Base-by-base conservation (phyloP, 2,329 filamentous ascomycete species). In the Beauveria pseudobassiana region DNA sequence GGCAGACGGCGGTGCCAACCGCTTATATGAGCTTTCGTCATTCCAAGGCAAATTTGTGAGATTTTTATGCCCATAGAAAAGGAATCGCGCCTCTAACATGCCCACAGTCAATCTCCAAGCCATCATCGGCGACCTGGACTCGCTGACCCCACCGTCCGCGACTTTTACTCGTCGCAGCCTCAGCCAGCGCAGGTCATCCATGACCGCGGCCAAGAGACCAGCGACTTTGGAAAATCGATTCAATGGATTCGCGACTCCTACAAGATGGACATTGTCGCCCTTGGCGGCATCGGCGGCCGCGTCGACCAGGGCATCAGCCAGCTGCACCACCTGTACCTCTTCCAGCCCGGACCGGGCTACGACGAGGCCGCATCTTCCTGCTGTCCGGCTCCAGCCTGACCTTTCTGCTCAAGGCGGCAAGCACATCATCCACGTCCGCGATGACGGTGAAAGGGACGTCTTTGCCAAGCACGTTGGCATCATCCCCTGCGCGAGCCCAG, bases 71-170 rank as follows among this genome's bases (percentile, higher is more conserved):
- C 40, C 14, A 14, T 24, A 24, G 8, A 28, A 9, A 6, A 40
- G 16, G 22, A 45, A 12, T 1, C 16, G 22, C 20, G n/a, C n/a
- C 45, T 28, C 49, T 63, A 49, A 62, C 50, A 28, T 8, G 16
- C 20, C 12, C 22, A 18, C 61, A 84, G 81, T 75, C 70, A 78
- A 85, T 62, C 84, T 91, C 1, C 78, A 90, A 69, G 79, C 83
- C 60, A 92, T 99, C 64, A 86, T 96, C 67, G 95, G 95, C 52
- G 95, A 99, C 72, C 82, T 99, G 10, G 95, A 99, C 76, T 97
- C 93, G 4, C 78, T 98, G 20, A 77, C 77, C 3, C 84, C 10
- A 75, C 83, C 14, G 82, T 89, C 12, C 80, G 80, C 58, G 69
- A 80, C n/a, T 88, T 89, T 74, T 96, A 93, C 75, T 78, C 82